A percentile compares a stretch with the other conserved stretches of the same genome.
Evolutionary conservation across 2,329 filamentous ascomycete genomes (phyloP).

Genomic region (Aspergillus glaucus): DNA sequence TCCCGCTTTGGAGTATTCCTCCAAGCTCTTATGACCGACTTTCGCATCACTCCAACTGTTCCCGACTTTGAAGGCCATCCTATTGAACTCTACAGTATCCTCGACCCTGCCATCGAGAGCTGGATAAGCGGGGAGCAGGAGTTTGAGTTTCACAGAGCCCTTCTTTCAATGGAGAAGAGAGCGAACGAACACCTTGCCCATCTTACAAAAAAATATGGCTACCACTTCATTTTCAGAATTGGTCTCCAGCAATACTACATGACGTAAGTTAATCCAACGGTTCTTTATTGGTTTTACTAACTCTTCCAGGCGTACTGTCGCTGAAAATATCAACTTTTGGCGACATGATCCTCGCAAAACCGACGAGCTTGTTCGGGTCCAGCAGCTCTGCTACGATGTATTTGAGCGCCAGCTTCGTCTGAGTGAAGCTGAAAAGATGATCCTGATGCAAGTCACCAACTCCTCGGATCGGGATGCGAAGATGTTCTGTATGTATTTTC

Average conservation of each 20-base stretch:
- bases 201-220: constrained; percentile 16
- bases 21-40: constrained; percentile 9
- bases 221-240: constrained; percentile 19
- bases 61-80: constrained; percentile 18
- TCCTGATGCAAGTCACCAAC: constrained; percentile 11
- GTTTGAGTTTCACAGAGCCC: constrained; percentile 12
- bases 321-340: constrained; percentile 14
- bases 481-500: constrained; percentile 18
- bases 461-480: constrained; percentile 15
- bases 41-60: constrained; percentile 10
- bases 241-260: constrained; percentile 22
- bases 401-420: constrained; percentile 15
- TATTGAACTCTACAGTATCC: constrained; percentile 13
- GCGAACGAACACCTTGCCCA: constrained; percentile 17
- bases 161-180: constrained; percentile 13
- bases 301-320: constrained; percentile 10
- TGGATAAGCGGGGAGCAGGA: constrained; percentile 4
- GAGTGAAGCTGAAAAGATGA: constrained; percentile 13
- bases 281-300: constrained; percentile 2
- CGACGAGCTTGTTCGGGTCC: constrained; percentile 9
- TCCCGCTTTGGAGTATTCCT: constrained; percentile 7
- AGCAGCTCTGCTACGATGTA: constrained; percentile 17
- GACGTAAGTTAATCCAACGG: constrained; percentile 13
- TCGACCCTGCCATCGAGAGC: constrained; percentile 12
- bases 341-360: constrained; percentile 13